phyloP scores from a whole-genome alignment of 148 eudicot species.

The Agrostemma githago region DNA sequence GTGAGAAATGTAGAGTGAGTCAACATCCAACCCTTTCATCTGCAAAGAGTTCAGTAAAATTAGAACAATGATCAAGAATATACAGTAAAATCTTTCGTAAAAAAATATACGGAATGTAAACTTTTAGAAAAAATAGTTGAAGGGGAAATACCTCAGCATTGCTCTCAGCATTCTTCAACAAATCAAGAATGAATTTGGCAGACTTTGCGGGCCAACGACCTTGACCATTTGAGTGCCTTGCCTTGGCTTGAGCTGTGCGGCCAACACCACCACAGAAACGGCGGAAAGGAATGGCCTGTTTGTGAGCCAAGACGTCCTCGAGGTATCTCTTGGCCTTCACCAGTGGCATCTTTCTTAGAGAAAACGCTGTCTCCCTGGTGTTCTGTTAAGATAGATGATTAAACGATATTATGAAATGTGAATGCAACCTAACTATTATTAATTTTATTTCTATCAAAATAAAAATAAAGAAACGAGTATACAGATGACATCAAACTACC shows the following conservation, averaged over 20 bases:
- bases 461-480: too few species aligned
- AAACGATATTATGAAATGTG: too few species aligned
- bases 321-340: constrained; percentile 72
- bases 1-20: constrained; percentile 77
- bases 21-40: constrained; percentile 89
- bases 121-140: not conserved
- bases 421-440: not conserved
- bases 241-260: constrained; percentile 85
- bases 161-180: constrained; percentile 90
- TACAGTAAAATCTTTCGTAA: not conserved
- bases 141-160: constrained; percentile 59
- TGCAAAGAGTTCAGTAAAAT: constrained; percentile 7
- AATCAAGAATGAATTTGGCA: constrained; percentile 66
- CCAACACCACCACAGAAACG: constrained; percentile 93
- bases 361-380: constrained; percentile 85
- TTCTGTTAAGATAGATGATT: constrained; percentile 36
- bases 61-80: not conserved
- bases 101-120: not conserved
- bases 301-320: constrained; percentile 81
- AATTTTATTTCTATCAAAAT: too few species aligned
- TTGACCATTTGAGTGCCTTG: constrained; percentile 77
- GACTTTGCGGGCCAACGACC: constrained; percentile 93
- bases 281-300: constrained; percentile 93
- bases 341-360: constrained; percentile 61
- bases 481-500: too few species aligned